Evolutionary conservation across 116 monocot genomes (phyloP), one percentile per base, ranked within the genome.

Genomic region (Posidonia oceanica): DNA sequence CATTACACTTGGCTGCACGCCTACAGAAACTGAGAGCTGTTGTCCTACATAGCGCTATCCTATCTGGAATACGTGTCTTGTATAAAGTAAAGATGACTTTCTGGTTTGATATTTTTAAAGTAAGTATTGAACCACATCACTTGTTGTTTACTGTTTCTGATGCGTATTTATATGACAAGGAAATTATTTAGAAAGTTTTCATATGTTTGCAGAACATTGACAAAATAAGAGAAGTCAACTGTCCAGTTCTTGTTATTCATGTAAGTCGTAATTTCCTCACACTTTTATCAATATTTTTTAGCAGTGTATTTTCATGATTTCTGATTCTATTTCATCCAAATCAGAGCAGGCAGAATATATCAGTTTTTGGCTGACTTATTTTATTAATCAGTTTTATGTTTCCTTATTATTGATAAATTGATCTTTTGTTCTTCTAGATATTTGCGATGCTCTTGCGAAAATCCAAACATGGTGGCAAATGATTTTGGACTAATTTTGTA

Each of bases 61-160:
- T 95, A 12, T 95, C 94, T 1, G 95, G 95, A 72, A 88, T 95
- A 57, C 71, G 95, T 15, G 95, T 96, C 5, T 77, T 96, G 54
- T 96, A 87, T 75, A 88, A 86, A 52, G 91, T 91, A 38, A 88
- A 85, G 69, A 66, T 91, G 65, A 91, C 91, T 54, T 87, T 88
- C 68, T 91, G 91, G 84, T 96, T 96, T 80, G 95, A 96, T 73
- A 91, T 96, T 52, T 96, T 86, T 71, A 95, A 94, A 74, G 95
- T 91, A 77, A 75, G 80, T 65, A 15, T 4, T 18, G 17, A 16
- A 64, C 18, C 7, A 17, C 41, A 7, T 17, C 20, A 36, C 22
- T 61, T 61, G 7, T 61, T 61, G 7, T 20, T 23, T 23, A 22
- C 22, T 3, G n/a, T 23, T 61, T 22, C 2, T 29, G 11, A 20